A percentile compares a stretch with the other conserved stretches of the same genome.
Conservation (phyloP, 2,329 filamentous ascomycete species). For the Fusarium sulawesiense region DNA sequence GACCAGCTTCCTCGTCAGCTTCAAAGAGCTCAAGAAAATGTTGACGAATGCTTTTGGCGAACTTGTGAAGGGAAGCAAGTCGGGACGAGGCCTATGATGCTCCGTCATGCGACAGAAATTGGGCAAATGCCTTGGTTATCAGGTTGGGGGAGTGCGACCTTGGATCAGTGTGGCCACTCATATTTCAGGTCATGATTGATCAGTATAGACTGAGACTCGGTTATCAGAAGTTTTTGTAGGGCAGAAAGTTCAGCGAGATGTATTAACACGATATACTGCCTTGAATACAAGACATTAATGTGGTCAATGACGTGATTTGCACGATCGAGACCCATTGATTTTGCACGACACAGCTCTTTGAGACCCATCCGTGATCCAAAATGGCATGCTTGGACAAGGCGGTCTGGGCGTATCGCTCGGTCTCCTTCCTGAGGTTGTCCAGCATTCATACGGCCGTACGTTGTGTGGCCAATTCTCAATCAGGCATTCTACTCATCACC, state of each 20-base stretch:
- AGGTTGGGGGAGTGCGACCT: background rate
- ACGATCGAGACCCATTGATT: constrained; percentile 12
- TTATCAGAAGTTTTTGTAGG: constrained; percentile 24
- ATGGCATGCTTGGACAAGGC: constrained; percentile 19
- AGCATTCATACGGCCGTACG: constrained; percentile 7
- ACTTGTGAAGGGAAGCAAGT: constrained; percentile 61
- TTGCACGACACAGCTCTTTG: background rate
- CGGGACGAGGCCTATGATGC: constrained; percentile 51
- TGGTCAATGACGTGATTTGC: constrained; percentile 12
- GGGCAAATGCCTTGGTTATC: constrained; percentile 28
- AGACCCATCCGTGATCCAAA: constrained; percentile 16
- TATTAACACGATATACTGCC: constrained; percentile 41
- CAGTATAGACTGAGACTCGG: constrained; percentile 21
- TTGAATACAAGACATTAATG: constrained; percentile 31
- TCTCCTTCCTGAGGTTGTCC: constrained; percentile 9
- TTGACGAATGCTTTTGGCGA: constrained; percentile 68
- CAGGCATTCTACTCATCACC: constrained; percentile 5
- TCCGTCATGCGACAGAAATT: constrained; percentile 10
- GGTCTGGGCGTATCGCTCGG: constrained; percentile 13
- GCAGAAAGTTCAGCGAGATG: constrained; percentile 17
- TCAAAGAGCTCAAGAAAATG: constrained; percentile 84
- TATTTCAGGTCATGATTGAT: constrained; percentile 4
- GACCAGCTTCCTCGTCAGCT: constrained; percentile 87
- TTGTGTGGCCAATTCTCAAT: constrained; percentile 1
- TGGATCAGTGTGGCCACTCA: constrained; percentile 16